Base-by-base conservation (phyloP, 1,139 yeast species). In the Blastobotrys petasosporus region DNA sequence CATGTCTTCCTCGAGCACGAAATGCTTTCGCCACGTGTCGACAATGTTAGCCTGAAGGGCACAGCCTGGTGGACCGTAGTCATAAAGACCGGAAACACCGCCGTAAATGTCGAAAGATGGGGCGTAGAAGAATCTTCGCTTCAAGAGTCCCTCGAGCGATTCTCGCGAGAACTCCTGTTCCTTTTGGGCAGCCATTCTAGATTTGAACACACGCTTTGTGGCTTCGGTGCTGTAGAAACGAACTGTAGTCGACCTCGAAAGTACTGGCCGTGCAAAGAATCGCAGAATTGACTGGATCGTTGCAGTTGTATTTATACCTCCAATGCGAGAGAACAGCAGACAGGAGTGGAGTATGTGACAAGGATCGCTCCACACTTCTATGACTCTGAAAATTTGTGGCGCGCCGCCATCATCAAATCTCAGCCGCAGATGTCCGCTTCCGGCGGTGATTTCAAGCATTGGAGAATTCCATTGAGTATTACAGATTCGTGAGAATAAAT, bases 61-160 rank as follows among this genome's bases (percentile, higher is more conserved):
- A 73, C 97, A 90, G 51, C 98, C 98, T 66, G 98, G 97, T 52
- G 99, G 99, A 70, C 99, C 99, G 64, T 88, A 94, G 67, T 94
- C 99, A 67, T 87, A 94, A 50, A 94, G 76, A 56, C 99, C 99
- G 45, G 97, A 86, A 43, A 94, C 97, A 66, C 98, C 98, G 56
- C 98, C 98, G 65, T 94, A 94, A 54, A 92, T 80, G 65, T 94
- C 98, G 63, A 94, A 94, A 38, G 97, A 82, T 54, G 98, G 98
- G 33, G 97, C 97, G 65, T 79, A 92, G 71, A 94, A 94, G 74
- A 94, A 94, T 67, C 99, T 80, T 70, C 97, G 83, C 69, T 90
- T 92, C 60, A 94, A 75, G 47, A 90, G 85, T 66, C 85, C 84
- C 67, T 94, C 99, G 61, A 94, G 75, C 53, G 80, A 74, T 54